phyloP scores from a whole-genome alignment of 495 filamentous ascomycete genomes.

The Aspergillus coremiiformis region DNA sequence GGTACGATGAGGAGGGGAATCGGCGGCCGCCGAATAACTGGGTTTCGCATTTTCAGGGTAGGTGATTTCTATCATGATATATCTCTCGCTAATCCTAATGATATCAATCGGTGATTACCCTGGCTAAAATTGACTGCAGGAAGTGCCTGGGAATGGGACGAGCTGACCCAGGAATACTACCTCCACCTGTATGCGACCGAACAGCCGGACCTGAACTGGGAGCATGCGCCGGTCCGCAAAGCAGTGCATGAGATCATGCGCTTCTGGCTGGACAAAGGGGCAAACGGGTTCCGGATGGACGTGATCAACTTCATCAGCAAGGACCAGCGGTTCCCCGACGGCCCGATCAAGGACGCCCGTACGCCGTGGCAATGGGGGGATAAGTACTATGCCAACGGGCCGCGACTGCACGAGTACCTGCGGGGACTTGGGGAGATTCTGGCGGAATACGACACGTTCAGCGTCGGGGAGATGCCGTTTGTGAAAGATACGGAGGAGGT shows the following conservation, averaged over 20 bases:
- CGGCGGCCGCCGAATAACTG: conserved; percentile 66
- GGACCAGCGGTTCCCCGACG: conserved; percentile 51
- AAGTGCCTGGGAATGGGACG: conserved; percentile 60
- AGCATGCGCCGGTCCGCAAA: conserved; percentile 50
- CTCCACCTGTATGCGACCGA: conserved; percentile 58
- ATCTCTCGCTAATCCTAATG: too few relatives aligned
- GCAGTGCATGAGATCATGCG: conserved; percentile 61
- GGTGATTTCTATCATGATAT: background rate
- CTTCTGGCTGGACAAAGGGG: conserved; percentile 65
- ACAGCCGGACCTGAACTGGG: conserved; percentile 74
- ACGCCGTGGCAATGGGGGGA: conserved; percentile 48
- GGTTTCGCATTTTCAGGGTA: conserved; percentile 51
- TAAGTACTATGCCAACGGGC: conserved; percentile 55
- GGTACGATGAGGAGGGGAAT: conserved; percentile 50
- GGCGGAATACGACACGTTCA: conserved; percentile 59
- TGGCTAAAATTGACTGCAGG: conserved; percentile 22
- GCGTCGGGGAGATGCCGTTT: conserved; percentile 65
- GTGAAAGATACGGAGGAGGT: conserved; percentile 52
- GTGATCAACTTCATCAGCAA: conserved; percentile 63
- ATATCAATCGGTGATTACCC: background rate
- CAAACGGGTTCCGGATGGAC: conserved; percentile 65
- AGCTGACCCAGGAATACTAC: conserved; percentile 59
- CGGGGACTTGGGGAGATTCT: conserved; percentile 57
- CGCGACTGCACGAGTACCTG: conserved; percentile 57
- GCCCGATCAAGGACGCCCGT: conserved; percentile 45